Evolutionary conservation across 1,284 basidiomycete genomes (phyloP), one percentile per base, ranked within the genome.

Genomic region (Microbotryomycetes sp.): DNA sequence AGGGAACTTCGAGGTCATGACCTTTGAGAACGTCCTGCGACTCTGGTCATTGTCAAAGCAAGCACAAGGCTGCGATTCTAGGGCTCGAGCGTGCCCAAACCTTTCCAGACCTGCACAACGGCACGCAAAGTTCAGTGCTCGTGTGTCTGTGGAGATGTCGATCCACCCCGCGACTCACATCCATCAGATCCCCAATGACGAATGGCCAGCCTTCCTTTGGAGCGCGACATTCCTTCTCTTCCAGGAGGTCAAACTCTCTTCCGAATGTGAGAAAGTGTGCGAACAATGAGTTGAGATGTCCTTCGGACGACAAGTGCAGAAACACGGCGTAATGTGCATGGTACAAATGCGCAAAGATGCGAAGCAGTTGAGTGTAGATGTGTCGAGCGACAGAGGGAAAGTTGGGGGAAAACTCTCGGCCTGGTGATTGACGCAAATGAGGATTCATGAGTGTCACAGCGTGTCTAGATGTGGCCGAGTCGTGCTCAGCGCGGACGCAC

Each of bases 331-430:
- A 98, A 75, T 98, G 94, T 4, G 91, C 87, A 76, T 97, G 88
- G 78, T 97, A 98, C 73, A 98, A 86, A 78, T 98, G 94, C 1
- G 94, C 93, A 77, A 97, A 97, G 53, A 98, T 91, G 52, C 94
- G 87, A 60, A 98, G 84, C 31, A 98, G 86, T 74, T 97, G 94
- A 54, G 92, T 88, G 79, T 97, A 98, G 71, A 97, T 86, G 78
- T 97, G 92, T 75, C 96, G 93, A 70, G 93, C 87, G 6, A 91
- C 94, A 14, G 88, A 86, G 1, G 92, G 88, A 78, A 98, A 98
- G 19, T 83, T 84, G 54, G 83, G 84, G 6, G 90, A 86, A 76
- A 98, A 98, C 62, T 94, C 89, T 54, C 88, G 86, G n/a, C 88
- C 89, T 90, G 71, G 14, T 9, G 55, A 49, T n/a, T n/a, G n/a